Base-by-base conservation (phyloP, 768 basidiomycete species). In the Tylopilus balloui region DNA sequence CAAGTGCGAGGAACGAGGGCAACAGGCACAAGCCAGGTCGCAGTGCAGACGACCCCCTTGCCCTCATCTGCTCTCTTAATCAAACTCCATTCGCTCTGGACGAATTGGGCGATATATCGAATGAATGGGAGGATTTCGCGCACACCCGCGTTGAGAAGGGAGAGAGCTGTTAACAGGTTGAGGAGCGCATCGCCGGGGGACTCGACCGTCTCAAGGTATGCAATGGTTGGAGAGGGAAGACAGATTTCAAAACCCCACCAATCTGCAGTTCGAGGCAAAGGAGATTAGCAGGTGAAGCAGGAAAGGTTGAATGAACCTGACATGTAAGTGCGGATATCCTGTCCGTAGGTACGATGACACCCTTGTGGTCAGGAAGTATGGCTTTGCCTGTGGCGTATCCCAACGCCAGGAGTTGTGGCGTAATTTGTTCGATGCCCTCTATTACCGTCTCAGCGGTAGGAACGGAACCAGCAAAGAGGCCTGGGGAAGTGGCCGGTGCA, bases 241-340 rank as follows among this genome's bases (percentile, higher is more conserved):
- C 81, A 75, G 0, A 92, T 47, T 61, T 94, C 91, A 12, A 89
- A 71, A 13, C 91, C 91, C 91, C 91, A 94, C 91, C 91, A 92
- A 66, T 92, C 89, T 92, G 53, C 17, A 14, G 23, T 47, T 27
- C 0, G 25, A 50, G 37, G 36, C 13, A 47, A 41, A 32, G n/a
- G 29, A 17, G 2, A 45, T 64, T 48, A 58, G 52, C 19, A 37
- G 0, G 27, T 38, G 27, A 6, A 52, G 25, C 3, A 29, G 7
- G 23, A 21, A 37, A 19, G 1, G 47, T 46, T 32, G 35, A 39
- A 36, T 39, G n/a, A 27, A 8, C 68, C 85, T 63, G 63, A 90
- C 88, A 92, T 13, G 88, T 89, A 23, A 92, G 68, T 20, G 86
- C 76, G 11, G 86, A 88, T 64, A 92, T 78, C 41, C 89, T 74